phyloP scores from a whole-genome alignment of 768 basidiomycete species.

The Termitomyces sp. region DNA sequence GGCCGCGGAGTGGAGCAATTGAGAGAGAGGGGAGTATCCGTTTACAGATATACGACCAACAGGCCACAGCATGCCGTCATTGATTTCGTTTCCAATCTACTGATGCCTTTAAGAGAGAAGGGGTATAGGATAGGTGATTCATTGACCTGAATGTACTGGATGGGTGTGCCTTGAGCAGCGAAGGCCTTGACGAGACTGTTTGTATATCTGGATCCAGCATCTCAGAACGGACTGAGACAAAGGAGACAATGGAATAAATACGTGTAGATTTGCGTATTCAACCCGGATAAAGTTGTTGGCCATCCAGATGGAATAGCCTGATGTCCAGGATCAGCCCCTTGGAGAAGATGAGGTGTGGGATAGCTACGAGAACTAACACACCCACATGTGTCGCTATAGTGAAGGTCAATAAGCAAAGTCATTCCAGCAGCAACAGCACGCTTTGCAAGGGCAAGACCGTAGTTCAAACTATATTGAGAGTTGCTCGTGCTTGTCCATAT shows the following conservation, averaged over 20 bases:
- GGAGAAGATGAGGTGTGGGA: not conserved
- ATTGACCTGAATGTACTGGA: slow-evolving; percentile 42
- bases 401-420: slow-evolving; percentile 49
- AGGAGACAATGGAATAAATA: slow-evolving; percentile 16
- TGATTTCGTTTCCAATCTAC: slow-evolving; percentile 63
- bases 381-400: slow-evolving; percentile 61
- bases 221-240: not conserved
- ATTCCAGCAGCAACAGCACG: slow-evolving; percentile 51
- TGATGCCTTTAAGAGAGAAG: not conserved
- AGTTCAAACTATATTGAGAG: slow-evolving; percentile 41
- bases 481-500: slow-evolving; percentile 58
- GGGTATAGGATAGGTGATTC: not conserved
- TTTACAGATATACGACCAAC: slow-evolving; percentile 46
- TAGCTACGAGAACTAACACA: not conserved
- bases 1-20: slow-evolving; percentile 55
- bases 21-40: slow-evolving; percentile 47
- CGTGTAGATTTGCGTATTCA: slow-evolving; percentile 56
- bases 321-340: slow-evolving; percentile 62
- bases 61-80: slow-evolving; percentile 60
- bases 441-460: slow-evolving; percentile 49
- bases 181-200: slow-evolving; percentile 46
- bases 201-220: slow-evolving; percentile 36
- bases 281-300: slow-evolving; percentile 40
- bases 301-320: slow-evolving; percentile 54
- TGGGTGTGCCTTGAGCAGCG: slow-evolving; percentile 45